Evolutionary conservation across 2,329 filamentous ascomycete species (phyloP), one percentile per base, ranked within the genome.

Genomic region (Magnaporthiopsis incrustans): DNA sequence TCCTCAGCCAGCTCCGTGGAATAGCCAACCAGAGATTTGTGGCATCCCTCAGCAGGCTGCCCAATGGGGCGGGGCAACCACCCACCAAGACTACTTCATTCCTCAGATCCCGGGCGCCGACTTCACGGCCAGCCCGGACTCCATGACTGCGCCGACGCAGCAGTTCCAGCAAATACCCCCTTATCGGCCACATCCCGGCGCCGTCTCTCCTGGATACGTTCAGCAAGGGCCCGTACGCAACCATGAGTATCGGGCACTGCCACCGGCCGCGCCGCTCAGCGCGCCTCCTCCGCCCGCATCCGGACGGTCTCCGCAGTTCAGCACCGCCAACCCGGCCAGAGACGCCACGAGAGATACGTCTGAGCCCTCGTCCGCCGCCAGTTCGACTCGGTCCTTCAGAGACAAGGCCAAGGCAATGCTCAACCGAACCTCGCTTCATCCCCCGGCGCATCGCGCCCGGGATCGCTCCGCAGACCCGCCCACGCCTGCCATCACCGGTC

Each of bases 371-470:
- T 30, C 61, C 25, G 18, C 53, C 14, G 25, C 27, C 61, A 30
- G 50, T 8, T 35, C 61, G 30, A 50, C 26, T 3, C 50, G 30
- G 11, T 57, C 61, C 25, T 63, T 68, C 35, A 68, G 44, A 58
- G 67, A 68, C 22, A 62, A 66, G 22, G 62, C 67, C n/a, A 67
- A 65, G 63, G 62, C 66, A 44, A 66, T 64, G 50, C 66, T 67
- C 30, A 60, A 64, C 44, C 57, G 61, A 8, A 62, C 61, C 25
- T 56, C 62, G 15, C 18, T 57, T 8, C 56, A 27, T 5, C 56
- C 56, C 12, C 56, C 56, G 18, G 56, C 22, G n/a, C 18, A 26
- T 57, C 22, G 7, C n/a, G 27, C n/a, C 7, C n/a, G 27, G 56
- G 60, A 38, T 61, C 38, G 18, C 32, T 15, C 38, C 26, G 12